Conservation (phyloP, 1,139 yeast species). For the Kodamaea sp. region DNA sequence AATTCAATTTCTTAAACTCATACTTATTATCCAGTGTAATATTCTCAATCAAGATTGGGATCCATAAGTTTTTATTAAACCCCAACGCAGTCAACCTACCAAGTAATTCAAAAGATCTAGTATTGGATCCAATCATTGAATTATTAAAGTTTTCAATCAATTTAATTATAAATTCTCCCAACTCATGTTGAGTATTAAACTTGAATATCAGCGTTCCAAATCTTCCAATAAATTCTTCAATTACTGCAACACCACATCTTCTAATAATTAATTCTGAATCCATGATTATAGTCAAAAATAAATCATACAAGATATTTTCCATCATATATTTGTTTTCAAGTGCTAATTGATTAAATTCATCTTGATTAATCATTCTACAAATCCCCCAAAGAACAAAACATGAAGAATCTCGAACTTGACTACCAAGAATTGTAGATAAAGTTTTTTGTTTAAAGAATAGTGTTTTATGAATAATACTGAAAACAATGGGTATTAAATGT, state of each 20-base stretch:
- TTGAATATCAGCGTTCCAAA: constrained; percentile 42
- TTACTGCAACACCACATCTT: constrained; percentile 80
- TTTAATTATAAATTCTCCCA: constrained; percentile 41
- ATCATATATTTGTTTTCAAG: constrained; percentile 16
- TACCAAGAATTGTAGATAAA: constrained; percentile 52
- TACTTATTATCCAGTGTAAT: constrained; percentile 30
- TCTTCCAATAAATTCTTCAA: constrained; percentile 83
- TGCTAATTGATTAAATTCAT: constrained; percentile 10
- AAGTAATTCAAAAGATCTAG: constrained; percentile 23
- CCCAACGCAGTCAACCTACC: constrained; percentile 28
- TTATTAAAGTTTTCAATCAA: constrained; percentile 52
- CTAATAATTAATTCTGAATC: constrained; percentile 74
- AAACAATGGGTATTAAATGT: constrained; percentile 20
- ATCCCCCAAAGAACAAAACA: constrained; percentile 61
- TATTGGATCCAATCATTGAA: constrained; percentile 14
- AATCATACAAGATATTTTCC: constrained; percentile 32
- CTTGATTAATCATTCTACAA: constrained; percentile 21
- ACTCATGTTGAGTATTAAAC: constrained; percentile 14
- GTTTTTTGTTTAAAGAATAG: constrained; percentile 52
- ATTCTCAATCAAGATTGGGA: constrained; percentile 24
- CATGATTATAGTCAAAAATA: constrained; percentile 55
- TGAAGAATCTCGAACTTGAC: constrained; percentile 77
- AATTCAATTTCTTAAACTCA: constrained; percentile 30
- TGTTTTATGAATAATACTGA: constrained; percentile 41
- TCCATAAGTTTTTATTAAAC: constrained; percentile 23